phyloP scores from a whole-genome alignment of 352 stramenopile species.

The Pythium utonaiense region DNA sequence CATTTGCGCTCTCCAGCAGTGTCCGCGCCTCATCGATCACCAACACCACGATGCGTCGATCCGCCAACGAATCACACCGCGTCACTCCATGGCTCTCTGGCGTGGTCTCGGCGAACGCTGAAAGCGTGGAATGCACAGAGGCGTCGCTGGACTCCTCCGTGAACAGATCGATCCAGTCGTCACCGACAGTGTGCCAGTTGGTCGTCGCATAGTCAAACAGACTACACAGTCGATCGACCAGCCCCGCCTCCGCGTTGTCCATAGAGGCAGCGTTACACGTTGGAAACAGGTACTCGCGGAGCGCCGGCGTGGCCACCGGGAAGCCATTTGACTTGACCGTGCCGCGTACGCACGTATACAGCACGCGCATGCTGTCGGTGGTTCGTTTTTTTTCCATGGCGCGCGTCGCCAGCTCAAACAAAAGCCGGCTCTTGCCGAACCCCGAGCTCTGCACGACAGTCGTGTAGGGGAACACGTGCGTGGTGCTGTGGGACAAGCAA shows the following conservation, averaged over 20 bases:
- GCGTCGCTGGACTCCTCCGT: background rate
- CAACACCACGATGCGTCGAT: background rate
- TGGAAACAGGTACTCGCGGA: background rate
- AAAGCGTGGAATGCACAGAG: background rate
- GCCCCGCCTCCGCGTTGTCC: background rate
- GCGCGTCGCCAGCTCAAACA: background rate
- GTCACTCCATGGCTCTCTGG: background rate
- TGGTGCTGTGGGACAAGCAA: background rate
- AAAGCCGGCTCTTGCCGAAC: conserved; percentile 19
- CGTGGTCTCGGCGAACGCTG: background rate
- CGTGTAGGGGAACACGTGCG: conserved; percentile 2
- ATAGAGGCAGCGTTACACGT: too few species aligned
- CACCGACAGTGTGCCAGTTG: background rate
- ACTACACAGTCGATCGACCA: background rate
- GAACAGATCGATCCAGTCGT: background rate
- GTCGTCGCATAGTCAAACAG: background rate
- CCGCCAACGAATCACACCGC: background rate
- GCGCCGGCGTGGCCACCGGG: background rate
- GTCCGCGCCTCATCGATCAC: conserved; percentile 1
- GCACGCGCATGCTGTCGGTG: background rate
- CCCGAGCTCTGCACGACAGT: conserved; percentile 14
- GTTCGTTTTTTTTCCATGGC: background rate
- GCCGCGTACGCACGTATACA: conserved; percentile 3
- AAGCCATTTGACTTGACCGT: background rate
- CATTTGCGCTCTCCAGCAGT: background rate